phyloP scores from a whole-genome alignment of 768 basidiomycete species.

The Boletus sp. region DNA sequence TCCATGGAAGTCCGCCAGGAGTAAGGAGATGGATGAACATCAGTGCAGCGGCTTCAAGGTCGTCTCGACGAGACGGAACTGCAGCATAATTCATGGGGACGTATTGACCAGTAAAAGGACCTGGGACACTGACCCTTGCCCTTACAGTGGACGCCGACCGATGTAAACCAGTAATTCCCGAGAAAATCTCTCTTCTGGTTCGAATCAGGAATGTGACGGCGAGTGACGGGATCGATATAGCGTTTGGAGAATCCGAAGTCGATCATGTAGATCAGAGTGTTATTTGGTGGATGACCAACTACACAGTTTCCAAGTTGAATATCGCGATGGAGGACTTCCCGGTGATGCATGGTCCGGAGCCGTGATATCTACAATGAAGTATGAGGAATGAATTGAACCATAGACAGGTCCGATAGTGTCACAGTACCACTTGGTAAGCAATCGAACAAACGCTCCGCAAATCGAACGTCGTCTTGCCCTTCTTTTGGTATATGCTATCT shows the following conservation, averaged over 20 bases:
- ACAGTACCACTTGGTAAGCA: slow-evolving; percentile 70
- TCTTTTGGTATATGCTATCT: slow-evolving; percentile 56
- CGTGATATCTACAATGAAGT: slow-evolving; percentile 53
- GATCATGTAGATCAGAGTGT: slow-evolving; percentile 72
- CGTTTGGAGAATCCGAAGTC: slow-evolving; percentile 83
- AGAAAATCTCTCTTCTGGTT: slow-evolving; percentile 69
- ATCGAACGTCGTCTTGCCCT: slow-evolving; percentile 59
- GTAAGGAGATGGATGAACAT: slow-evolving; percentile 81
- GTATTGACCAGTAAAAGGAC: slow-evolving; percentile 11
- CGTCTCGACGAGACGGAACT: slow-evolving; percentile 79
- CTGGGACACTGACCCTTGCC: slow-evolving; percentile 53
- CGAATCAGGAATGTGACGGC: slow-evolving; percentile 69
- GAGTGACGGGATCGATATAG: slow-evolving; percentile 64
- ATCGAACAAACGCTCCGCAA: slow-evolving; percentile 69
- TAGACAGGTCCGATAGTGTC: not conserved
- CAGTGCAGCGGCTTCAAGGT: slow-evolving; percentile 71
- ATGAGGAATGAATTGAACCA: slow-evolving; percentile 6
- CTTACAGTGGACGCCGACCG: slow-evolving; percentile 73
- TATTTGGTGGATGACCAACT: slow-evolving; percentile 56
- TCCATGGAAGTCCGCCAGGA: slow-evolving; percentile 74
- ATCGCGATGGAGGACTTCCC: slow-evolving; percentile 72
- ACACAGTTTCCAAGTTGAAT: slow-evolving; percentile 79
- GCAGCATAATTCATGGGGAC: slow-evolving; percentile 21
- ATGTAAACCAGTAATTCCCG: slow-evolving; percentile 84
- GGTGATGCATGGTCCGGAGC: slow-evolving; percentile 72